Evolutionary conservation across 2,329 filamentous ascomycete genomes (phyloP).

Genomic region (Colletotrichum truncatum): DNA sequence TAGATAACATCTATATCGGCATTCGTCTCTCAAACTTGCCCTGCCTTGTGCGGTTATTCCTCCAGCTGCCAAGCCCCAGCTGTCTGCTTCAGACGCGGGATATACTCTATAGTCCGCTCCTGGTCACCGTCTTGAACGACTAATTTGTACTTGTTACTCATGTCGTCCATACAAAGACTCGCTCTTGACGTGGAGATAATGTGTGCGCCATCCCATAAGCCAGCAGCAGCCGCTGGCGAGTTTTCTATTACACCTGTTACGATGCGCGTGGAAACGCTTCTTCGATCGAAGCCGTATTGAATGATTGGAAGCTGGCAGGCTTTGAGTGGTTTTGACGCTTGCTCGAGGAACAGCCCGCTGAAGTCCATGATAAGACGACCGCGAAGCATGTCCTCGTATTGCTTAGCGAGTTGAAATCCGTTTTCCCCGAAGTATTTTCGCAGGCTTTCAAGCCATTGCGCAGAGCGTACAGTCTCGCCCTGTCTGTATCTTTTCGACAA

Average conservation of each 20-base stretch:
- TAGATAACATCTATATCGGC: too few species aligned
- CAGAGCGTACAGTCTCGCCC: neutral
- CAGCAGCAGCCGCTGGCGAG: neutral
- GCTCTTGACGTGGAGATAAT: slow-evolving; percentile 5
- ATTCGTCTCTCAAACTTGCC: neutral
- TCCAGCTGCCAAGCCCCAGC: slow-evolving; percentile 6
- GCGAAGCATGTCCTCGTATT: slow-evolving; percentile 7
- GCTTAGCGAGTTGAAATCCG: neutral
- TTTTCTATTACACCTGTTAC: neutral
- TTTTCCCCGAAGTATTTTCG: neutral
- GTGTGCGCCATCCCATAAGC: slow-evolving; percentile 2
- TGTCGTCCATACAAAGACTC: neutral
- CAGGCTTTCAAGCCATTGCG: neutral
- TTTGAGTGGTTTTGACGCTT: neutral
- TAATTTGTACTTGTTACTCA: neutral
- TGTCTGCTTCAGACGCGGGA: neutral
- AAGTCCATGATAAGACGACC: neutral
- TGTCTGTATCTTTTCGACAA: neutral
- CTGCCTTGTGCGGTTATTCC: neutral
- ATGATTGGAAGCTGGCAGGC: neutral
- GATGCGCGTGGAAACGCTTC: neutral
- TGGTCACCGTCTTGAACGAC: neutral
- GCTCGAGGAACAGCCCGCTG: neutral
- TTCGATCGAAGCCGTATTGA: slow-evolving; percentile 1
- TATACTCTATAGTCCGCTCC: neutral